A percentile compares a stretch with the other conserved stretches of the same genome.
These are phyloP conservation scores for Ustilago sp. DNA, from an alignment of 1,284 basidiomycete genomes.

Conservation along the genomic window DNA sequence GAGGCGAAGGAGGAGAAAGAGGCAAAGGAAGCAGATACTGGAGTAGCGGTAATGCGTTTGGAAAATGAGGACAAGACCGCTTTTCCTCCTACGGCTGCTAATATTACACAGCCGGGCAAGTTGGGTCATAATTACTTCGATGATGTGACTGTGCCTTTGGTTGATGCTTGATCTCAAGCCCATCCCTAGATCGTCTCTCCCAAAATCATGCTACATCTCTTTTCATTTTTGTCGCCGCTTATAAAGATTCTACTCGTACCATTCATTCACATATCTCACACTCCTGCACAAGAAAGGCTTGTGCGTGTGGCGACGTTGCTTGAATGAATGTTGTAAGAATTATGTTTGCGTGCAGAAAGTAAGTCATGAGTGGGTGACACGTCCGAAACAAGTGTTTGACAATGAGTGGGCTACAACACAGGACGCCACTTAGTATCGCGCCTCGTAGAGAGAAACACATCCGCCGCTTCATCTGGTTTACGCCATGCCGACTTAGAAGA, in stretches of 20 bases:
- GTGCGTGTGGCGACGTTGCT: not conserved
- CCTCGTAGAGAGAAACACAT: conserved; percentile 77
- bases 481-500: conserved; percentile 77
- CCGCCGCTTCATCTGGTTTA: conserved; percentile 72
- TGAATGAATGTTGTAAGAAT: not conserved
- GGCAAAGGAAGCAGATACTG: not conserved
- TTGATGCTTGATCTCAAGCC: not conserved
- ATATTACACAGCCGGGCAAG: not conserved
- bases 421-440: conserved; percentile 75
- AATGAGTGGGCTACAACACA: conserved; percentile 1
- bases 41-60: not conserved
- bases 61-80: not conserved
- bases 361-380: not conserved
- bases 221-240: not conserved
- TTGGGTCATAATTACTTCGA: conserved; percentile 20
- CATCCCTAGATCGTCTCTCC: too few relatives aligned
- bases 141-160: conserved; percentile 17
- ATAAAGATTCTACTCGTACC: not conserved
- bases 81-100: not conserved
- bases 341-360: not conserved
- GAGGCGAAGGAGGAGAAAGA: too few relatives aligned
- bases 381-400: not conserved
- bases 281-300: not conserved
- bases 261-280: not conserved
- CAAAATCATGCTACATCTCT: too few relatives aligned